A percentile compares a stretch with the other conserved stretches of the same genome.
These are phyloP conservation scores for Colletotrichum lentis DNA, from an alignment of 2,329 filamentous ascomycete species.

Conservation along the genomic window DNA sequence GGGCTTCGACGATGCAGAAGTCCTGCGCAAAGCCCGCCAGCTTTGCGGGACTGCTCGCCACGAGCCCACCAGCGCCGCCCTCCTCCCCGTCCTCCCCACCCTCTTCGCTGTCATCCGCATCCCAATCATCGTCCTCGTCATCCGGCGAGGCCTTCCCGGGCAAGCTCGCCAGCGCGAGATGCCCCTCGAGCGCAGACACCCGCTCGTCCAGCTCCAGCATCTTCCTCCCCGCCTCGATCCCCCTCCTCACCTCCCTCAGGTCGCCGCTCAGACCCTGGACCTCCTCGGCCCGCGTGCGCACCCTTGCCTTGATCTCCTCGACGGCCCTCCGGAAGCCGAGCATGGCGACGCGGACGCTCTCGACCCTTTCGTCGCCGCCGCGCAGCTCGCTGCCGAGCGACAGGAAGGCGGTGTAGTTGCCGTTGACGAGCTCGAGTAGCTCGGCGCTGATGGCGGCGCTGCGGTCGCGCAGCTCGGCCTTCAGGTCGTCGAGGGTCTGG, in stretches of 20 bases:
- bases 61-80: constrained; percentile 44
- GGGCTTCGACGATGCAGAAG: constrained; percentile 52
- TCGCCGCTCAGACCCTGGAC: constrained; percentile 71
- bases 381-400: constrained; percentile 81
- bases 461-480: constrained; percentile 82
- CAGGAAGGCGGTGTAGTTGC: constrained; percentile 92
- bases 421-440: constrained; percentile 91
- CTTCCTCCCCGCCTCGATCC: constrained; percentile 68
- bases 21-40: constrained; percentile 57
- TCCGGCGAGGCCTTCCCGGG: constrained; percentile 43
- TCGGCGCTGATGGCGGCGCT: constrained; percentile 83
- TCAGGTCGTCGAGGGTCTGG: constrained; percentile 94
- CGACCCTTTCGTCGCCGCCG: constrained; percentile 90
- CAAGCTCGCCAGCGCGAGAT: constrained; percentile 62
- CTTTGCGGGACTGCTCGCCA: constrained; percentile 58
- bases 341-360: constrained; percentile 86
- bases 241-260: constrained; percentile 67
- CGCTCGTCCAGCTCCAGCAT: constrained; percentile 74
- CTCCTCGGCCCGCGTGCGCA: constrained; percentile 70
- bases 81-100: constrained; percentile 42
- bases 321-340: constrained; percentile 86
- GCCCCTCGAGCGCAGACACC: constrained; percentile 69
- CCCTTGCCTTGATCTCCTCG: constrained; percentile 73
- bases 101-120: constrained; percentile 43
- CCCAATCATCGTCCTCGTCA: constrained; percentile 52